Conservation (phyloP, 345 rosid species). For the Camelina laxa region DNA sequence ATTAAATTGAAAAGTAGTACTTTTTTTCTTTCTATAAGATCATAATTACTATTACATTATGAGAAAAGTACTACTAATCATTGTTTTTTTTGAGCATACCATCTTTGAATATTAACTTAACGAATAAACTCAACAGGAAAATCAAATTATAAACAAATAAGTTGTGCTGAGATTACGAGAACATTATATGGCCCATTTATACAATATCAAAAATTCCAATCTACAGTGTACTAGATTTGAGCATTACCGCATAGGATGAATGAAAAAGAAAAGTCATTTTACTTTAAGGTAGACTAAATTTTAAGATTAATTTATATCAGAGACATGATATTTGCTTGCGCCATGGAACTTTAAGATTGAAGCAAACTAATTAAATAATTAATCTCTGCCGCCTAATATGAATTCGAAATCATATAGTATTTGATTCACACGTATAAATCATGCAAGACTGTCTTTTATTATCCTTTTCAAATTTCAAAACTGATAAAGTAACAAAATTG, state of each 20-base stretch:
- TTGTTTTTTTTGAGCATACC: constrained; percentile 41
- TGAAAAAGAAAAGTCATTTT: constrained; percentile 8
- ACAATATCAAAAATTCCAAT: constrained; percentile 16
- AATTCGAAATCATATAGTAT: constrained; percentile 36
- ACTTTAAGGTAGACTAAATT: constrained; percentile 37
- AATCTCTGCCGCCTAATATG: constrained; percentile 42
- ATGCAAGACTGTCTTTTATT: constrained; percentile 11
- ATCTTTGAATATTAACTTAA: constrained; percentile 34
- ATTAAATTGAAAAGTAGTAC: constrained; percentile 29
- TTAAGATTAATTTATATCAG: constrained; percentile 22
- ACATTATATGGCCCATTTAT: constrained; percentile 44
- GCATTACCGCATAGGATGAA: constrained; percentile 17
- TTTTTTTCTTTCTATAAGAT: constrained; percentile 17
- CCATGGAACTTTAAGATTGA: constrained; percentile 39
- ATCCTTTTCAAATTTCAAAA: constrained; percentile 32
- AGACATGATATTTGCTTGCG: constrained; percentile 42
- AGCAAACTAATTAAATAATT: constrained; percentile 32
- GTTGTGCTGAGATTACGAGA: constrained; percentile 21
- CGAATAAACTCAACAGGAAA: not conserved
- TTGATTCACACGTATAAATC: constrained; percentile 31
- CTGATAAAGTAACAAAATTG: constrained; percentile 9
- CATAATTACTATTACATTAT: constrained; percentile 20
- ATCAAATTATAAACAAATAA: not conserved
- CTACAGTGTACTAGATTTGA: constrained; percentile 17
- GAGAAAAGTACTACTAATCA: constrained; percentile 11